Conservation (phyloP, 306 rosid species). For the peach (Prunus persica) region Prunus_persica_NCBIv2 NC_034009.1:42239001-42239500, state of each 20-base stretch:
- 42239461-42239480: background rate
- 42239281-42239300: conserved; percentile 10
- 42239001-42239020: too few relatives aligned
- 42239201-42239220: background rate
- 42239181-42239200: background rate
- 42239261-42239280: background rate
- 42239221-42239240: background rate
- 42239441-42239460: background rate
- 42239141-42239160: too few relatives aligned
- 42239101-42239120: too few relatives aligned
- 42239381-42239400: conserved; percentile 10
- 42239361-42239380: background rate
- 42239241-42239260: background rate
- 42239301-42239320: background rate
- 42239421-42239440: accelerated
- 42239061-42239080: too few relatives aligned
- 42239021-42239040: too few relatives aligned
- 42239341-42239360: background rate
- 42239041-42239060: too few relatives aligned
- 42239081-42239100: too few relatives aligned
- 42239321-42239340: background rate
- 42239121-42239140: too few relatives aligned
- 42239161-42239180: background rate
- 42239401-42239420: background rate
- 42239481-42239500: too few relatives aligned